These are phyloP conservation scores for Alternaria angustiovoidea DNA, from an alignment of 2,329 filamentous ascomycete species.

Conservation along the genomic window DNA sequence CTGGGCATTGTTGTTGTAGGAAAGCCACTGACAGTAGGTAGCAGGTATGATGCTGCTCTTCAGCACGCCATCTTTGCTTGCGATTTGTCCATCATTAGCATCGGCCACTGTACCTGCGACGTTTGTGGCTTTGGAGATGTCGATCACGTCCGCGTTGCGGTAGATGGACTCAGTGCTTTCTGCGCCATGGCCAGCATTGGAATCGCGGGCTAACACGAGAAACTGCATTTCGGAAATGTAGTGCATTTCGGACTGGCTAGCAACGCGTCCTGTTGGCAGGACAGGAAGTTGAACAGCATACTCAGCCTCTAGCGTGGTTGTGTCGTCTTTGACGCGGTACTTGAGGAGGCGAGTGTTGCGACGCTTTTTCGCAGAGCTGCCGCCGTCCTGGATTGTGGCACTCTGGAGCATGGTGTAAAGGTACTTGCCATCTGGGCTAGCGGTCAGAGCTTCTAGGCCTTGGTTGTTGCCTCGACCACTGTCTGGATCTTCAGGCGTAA, in stretches of 20 bases:
- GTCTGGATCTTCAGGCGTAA: slow-evolving; percentile 64
- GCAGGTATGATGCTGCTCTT: slow-evolving; percentile 64
- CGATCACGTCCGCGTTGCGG: slow-evolving; percentile 74
- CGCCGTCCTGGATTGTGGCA: slow-evolving; percentile 62
- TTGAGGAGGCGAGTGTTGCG: slow-evolving; percentile 69
- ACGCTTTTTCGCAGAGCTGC: slow-evolving; percentile 62
- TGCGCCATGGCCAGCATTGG: slow-evolving; percentile 66
- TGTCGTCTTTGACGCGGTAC: slow-evolving; percentile 65
- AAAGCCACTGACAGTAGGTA: slow-evolving; percentile 70
- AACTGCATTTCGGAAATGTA: slow-evolving; percentile 70
- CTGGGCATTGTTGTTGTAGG: slow-evolving; percentile 72
- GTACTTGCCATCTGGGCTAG: slow-evolving; percentile 68
- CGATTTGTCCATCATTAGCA: slow-evolving; percentile 54
- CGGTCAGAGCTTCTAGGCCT: slow-evolving; percentile 74
- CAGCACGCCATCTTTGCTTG: slow-evolving; percentile 61
- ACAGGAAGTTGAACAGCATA: slow-evolving; percentile 72
- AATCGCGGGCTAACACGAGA: slow-evolving; percentile 72
- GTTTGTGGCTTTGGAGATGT: slow-evolving; percentile 68
- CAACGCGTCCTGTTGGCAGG: slow-evolving; percentile 63
- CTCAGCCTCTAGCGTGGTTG: slow-evolving; percentile 64
- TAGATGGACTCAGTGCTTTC: slow-evolving; percentile 64
- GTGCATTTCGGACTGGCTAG: slow-evolving; percentile 74
- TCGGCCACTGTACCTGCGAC: slow-evolving; percentile 58
- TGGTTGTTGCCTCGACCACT: slow-evolving; percentile 76
- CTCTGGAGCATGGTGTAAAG: slow-evolving; percentile 73